Evolutionary conservation across 1,284 basidiomycete species (phyloP), one percentile per base, ranked within the genome.

Genomic region (Malassezia furfur): DNA sequence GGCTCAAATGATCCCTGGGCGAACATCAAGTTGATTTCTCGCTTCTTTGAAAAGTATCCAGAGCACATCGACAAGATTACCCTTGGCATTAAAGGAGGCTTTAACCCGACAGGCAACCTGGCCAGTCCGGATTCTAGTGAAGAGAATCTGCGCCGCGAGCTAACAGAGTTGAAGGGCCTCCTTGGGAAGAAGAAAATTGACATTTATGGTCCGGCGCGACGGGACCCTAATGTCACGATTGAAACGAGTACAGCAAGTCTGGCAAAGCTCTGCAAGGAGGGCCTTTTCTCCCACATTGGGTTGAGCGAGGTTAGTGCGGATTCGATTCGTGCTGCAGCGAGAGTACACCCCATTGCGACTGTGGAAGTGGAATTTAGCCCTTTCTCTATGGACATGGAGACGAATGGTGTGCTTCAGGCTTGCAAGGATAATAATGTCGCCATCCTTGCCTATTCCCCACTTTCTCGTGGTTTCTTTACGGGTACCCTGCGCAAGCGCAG

Each of bases 311-410:
- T 70, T 15, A 64, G 60, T 4, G 63, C 63, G 7, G 49, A 52
- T 3, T 62, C 62, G 2, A 66, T 73, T 50, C 53, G 64, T n/a
- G 43, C 54, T 14, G 68, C 69, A 0, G 57, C 46, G 35, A 57
- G 46, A n/a, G 59, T 63, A 0, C 60, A 57, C 15, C 65, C 63
- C 3, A 60, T 85, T 59, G 71, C 81, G 2, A 82, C 81, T 4
- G 74, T 85, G 22, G 82, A 85, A 71, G 75, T 84, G 31, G 84
- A 85, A 69, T 81, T 81, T 67, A 83, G 81, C 2, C 82, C 84
- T 0, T 84, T 83, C 76, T 78, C 78, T 15, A 76, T 73, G 34
- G 76, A 78, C 46, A 77, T 77, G 21, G 79, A 80, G 54, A 69
- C 76, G 44, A 69, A 75, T 47, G 77, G 76, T 14, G 77, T 76